Evolutionary conservation across 805 yeast genomes (phyloP).

Genomic region (Wickerhamomyces alni): DNA sequence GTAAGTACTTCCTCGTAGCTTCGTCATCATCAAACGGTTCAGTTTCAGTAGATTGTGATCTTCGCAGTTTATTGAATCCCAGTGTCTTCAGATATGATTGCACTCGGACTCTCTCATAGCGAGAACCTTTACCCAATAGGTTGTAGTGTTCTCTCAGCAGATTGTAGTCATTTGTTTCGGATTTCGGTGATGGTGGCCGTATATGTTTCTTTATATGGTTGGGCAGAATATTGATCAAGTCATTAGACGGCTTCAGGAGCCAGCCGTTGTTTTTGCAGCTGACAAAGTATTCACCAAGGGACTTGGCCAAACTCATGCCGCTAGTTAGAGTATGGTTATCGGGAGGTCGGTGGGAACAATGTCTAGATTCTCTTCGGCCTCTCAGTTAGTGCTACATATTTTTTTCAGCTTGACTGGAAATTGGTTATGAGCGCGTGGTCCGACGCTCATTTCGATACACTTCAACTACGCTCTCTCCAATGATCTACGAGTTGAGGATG

Average conservation of each 20-base stretch:
- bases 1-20: constrained; percentile 10
- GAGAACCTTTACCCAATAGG: constrained; percentile 26
- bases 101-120: constrained; percentile 21
- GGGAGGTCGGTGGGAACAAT: too few relatives aligned
- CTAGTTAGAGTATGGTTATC: too few relatives aligned
- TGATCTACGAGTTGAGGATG: too few relatives aligned
- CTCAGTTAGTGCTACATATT: too few relatives aligned
- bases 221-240: neutral
- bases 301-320: constrained; percentile 6
- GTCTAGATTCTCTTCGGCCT: too few relatives aligned
- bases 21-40: constrained; percentile 10
- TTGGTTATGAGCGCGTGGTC: too few relatives aligned
- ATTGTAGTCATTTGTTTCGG: constrained; percentile 5
- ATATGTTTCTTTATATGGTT: neutral
- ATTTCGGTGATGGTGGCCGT: neutral
- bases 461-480: too few relatives aligned
- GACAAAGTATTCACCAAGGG: constrained; percentile 5
- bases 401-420: too few relatives aligned
- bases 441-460: neutral
- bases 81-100: constrained; percentile 25
- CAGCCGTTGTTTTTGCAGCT: constrained; percentile 8
- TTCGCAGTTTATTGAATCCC: constrained; percentile 18
- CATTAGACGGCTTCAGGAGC: constrained; percentile 2
- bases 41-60: constrained; percentile 17
- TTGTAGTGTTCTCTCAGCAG: constrained; percentile 7